These are phyloP conservation scores for Termitomyces sp. DNA, from an alignment of 768 basidiomycete genomes.

Conservation along the genomic window DNA sequence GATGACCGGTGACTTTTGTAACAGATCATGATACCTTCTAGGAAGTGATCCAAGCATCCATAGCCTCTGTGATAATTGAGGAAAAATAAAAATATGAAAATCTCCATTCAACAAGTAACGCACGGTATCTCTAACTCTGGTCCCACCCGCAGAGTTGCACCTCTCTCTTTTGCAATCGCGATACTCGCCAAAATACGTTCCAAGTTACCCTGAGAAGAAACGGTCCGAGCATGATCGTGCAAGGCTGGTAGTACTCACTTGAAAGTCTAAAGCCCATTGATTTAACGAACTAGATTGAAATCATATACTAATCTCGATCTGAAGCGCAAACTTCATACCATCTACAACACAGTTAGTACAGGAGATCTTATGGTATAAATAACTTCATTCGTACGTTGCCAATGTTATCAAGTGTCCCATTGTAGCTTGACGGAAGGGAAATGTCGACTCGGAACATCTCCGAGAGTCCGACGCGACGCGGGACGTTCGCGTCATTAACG, in stretches of 20 bases:
- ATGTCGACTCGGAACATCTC: background rate
- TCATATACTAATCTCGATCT: background rate
- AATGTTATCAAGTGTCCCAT: slow-evolving; percentile 88
- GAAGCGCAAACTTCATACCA: slow-evolving; percentile 10
- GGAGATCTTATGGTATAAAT: background rate
- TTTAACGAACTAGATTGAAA: slow-evolving; percentile 68
- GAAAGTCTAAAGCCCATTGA: slow-evolving; percentile 96
- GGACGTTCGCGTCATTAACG: background rate
- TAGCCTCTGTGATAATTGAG: slow-evolving; percentile 62
- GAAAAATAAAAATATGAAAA: background rate
- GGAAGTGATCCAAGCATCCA: slow-evolving; percentile 95
- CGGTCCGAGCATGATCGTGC: background rate
- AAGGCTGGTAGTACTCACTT: slow-evolving; percentile 39
- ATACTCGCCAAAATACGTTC: slow-evolving; percentile 90
- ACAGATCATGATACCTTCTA: slow-evolving; percentile 64
- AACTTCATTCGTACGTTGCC: slow-evolving; percentile 54
- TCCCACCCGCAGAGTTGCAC: slow-evolving; percentile 89
- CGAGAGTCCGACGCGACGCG: background rate
- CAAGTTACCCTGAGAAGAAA: slow-evolving; percentile 69
- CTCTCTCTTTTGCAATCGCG: slow-evolving; percentile 76
- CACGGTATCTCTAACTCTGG: slow-evolving; percentile 96
- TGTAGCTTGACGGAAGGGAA: background rate
- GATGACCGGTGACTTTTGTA: background rate
- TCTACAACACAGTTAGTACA: slow-evolving; percentile 1
- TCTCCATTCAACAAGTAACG: slow-evolving; percentile 7